Percentiles rank a stretch among this genome's conserved stretches.
These are phyloP conservation scores for Citrullus amarus DNA, from an alignment of 306 rosid species.

Conservation along the genomic window DNA sequence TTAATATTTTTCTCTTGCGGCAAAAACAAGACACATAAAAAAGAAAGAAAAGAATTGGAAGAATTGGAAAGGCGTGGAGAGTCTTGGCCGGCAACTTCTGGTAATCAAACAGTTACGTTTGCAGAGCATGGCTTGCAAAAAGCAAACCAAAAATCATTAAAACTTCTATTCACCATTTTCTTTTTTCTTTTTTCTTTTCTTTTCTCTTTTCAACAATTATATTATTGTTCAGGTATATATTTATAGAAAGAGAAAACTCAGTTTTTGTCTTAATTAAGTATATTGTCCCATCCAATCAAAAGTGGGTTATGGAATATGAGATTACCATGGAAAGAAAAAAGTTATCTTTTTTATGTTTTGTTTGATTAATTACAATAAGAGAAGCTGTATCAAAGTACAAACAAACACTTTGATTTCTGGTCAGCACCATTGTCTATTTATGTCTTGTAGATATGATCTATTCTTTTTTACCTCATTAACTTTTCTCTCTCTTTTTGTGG, in stretches of 20 bases:
- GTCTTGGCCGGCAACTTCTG: conserved; percentile 11
- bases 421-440: conserved; percentile 3
- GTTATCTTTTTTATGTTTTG: background rate
- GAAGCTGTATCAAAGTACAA: background rate
- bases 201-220: background rate
- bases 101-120: conserved; percentile 1
- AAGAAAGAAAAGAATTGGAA: background rate
- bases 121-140: conserved; percentile 24
- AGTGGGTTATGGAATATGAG: background rate
- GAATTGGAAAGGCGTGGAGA: background rate
- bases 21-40: background rate
- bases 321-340: background rate
- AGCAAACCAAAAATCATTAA: conserved; percentile 17
- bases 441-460: background rate
- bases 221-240: background rate
- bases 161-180: background rate
- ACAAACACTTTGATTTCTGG: background rate
- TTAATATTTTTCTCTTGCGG: background rate
- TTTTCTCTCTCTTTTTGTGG: background rate
- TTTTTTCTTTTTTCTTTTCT: background rate
- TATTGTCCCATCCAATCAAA: conserved; percentile 3
- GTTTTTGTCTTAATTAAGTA: conserved; percentile 8
- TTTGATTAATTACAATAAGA: background rate
- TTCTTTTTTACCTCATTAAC: background rate
- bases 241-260: background rate